Evolutionary conservation across 768 basidiomycete genomes (phyloP).

Genomic region (Rhodosporidiobolus sp.): DNA sequence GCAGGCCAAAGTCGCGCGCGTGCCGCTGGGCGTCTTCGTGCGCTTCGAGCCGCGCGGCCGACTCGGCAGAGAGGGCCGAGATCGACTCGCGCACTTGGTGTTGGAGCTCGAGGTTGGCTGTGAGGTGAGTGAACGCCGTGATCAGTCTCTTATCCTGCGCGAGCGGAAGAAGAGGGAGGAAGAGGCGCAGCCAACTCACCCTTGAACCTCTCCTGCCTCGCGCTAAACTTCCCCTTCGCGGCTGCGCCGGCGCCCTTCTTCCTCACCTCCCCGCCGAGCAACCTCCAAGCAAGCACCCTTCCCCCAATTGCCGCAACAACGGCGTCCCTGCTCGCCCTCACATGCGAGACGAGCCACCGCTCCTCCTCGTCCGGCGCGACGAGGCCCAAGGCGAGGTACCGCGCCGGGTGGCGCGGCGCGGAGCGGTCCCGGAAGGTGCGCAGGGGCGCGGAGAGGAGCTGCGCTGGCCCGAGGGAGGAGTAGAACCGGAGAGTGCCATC

Average conservation of each 20-base stretch:
- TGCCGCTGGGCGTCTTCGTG: constrained; percentile 14
- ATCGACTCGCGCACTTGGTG: constrained; percentile 38
- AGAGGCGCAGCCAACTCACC: constrained; percentile 1
- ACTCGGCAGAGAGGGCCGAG: constrained; percentile 25
- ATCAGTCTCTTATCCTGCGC: no score
- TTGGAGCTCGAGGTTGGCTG: constrained; percentile 37
- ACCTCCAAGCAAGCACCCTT: constrained; percentile 29
- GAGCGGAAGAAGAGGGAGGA: no score
- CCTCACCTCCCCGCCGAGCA: constrained; percentile 3
- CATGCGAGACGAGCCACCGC: constrained; percentile 27
- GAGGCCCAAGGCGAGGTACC: constrained; percentile 24
- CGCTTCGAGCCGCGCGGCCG: constrained; percentile 6
- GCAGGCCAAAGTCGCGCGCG: constrained; percentile 20
- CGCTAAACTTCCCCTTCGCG: constrained; percentile 9
- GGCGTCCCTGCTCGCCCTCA: constrained; percentile 27
- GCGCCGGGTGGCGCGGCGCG: constrained; percentile 17
- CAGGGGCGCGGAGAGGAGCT: neutral
- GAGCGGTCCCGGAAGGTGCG: constrained; percentile 32
- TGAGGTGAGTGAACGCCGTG: no score
- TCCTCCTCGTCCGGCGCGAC: constrained; percentile 30
- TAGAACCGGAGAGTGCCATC: constrained; percentile 36
- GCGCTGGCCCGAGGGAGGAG: constrained; percentile 17
- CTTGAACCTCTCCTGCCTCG: constrained; percentile 33
- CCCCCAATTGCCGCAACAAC: constrained; percentile 36
- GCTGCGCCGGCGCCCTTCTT: constrained; percentile 7